Conservation (phyloP, 306 rosid genomes). For the Pterocarpus santalinus region DNA sequence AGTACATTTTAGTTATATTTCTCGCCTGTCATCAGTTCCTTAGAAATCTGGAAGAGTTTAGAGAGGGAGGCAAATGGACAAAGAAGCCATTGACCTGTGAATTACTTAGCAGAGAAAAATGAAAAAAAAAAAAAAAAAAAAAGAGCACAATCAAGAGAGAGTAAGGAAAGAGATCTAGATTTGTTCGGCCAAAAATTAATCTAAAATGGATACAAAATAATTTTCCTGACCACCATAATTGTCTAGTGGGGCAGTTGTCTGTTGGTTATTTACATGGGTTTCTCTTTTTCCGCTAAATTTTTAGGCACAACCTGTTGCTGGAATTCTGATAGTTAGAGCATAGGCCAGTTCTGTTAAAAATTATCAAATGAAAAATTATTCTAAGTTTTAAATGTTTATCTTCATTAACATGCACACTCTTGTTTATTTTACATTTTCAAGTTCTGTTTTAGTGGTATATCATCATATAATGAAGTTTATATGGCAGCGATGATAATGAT, state of each 20-base stretch:
- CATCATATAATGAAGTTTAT: conserved; percentile 12
- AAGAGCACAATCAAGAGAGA: background rate
- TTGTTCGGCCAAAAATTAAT: background rate
- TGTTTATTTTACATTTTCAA: background rate
- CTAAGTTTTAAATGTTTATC: background rate
- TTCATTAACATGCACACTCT: background rate
- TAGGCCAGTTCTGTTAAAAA: conserved; percentile 2
- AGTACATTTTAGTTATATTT: background rate
- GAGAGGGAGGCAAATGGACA: background rate
- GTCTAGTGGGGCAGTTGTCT: background rate
- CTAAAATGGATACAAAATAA: background rate
- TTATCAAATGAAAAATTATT: background rate
- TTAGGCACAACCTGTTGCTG: background rate
- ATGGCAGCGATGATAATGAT: conserved; percentile 3
- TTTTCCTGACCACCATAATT: background rate
- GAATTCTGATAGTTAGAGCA: background rate
- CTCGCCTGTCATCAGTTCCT: conserved; percentile 1
- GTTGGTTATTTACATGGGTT: background rate
- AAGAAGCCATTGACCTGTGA: background rate
- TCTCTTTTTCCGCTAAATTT: background rate
- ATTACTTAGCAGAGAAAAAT: background rate
- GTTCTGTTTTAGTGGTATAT: background rate
- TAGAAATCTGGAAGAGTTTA: conserved; percentile 7
- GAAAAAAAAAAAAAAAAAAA: background rate
- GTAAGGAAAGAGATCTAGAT: background rate